Evolutionary conservation across 805 yeast species (phyloP).

Genomic region (Candida xiaguanensis): DNA sequence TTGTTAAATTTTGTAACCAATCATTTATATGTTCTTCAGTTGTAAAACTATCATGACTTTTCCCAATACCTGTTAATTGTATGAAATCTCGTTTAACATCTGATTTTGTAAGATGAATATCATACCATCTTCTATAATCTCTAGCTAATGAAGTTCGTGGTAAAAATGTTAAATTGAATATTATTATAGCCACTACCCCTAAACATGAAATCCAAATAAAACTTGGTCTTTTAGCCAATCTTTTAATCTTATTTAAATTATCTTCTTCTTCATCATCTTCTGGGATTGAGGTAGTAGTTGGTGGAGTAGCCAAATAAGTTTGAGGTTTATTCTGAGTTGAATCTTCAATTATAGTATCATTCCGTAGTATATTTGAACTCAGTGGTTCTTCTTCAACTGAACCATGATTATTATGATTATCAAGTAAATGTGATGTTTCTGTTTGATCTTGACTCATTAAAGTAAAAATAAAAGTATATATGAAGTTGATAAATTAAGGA

Average conservation of each 20-base stretch:
- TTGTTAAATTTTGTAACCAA: constrained; percentile 27
- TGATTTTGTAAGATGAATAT: constrained; percentile 56
- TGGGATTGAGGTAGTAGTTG: not conserved
- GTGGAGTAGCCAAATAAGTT: constrained; percentile 6
- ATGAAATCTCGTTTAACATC: constrained; percentile 68
- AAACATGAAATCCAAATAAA: constrained; percentile 26
- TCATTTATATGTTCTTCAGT: constrained; percentile 24
- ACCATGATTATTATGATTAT: not conserved
- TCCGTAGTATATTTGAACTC: not conserved
- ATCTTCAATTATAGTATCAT: too few species aligned
- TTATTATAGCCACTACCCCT: constrained; percentile 49
- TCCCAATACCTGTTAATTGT: constrained; percentile 24
- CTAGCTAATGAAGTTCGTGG: constrained; percentile 82
- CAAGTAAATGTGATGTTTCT: not conserved
- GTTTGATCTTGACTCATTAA: not conserved
- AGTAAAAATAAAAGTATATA: not conserved
- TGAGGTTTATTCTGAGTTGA: constrained; percentile 1
- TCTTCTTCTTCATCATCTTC: constrained; percentile 8
- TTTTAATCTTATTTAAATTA: constrained; percentile 5
- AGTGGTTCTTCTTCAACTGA: not conserved
- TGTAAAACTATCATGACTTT: constrained; percentile 13
- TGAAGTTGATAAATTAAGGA: not conserved
- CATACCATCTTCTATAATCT: constrained; percentile 75
- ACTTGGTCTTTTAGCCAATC: constrained; percentile 17
- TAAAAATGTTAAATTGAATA: constrained; percentile 66